Evolutionary conservation across 2,329 filamentous ascomycete genomes (phyloP), one percentile per base, ranked within the genome.

Genomic region (Huntiella decipiens): DNA sequence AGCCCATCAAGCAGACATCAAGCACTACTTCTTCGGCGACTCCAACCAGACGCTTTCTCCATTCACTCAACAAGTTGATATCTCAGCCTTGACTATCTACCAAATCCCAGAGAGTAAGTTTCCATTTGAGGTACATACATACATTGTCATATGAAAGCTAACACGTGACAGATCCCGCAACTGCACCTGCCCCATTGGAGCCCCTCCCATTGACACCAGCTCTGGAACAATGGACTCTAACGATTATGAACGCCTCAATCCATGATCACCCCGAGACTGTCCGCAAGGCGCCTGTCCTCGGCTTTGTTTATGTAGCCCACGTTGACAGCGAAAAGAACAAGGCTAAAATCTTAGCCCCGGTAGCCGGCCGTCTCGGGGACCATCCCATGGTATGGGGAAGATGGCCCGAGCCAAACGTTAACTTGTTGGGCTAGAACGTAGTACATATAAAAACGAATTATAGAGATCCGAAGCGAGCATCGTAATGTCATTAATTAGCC

Each of bases 1-100:
- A 12, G 63, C 74, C 4, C 73, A 82, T 38, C 82, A 92, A 55
- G 74, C 80, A 0, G 73, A 82, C 43, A 86, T 95, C 44, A 80
- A 82, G 53, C 80, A 87, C 54, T 98, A 98, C 61, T 98, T 98
- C 65, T 98, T 95, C 58, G 91, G 91, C 7, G 80, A 82, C 51
- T 63, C 71, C 1, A 77, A 75, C 51, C 73, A 81, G 48, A 81
- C 83, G 0, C 66, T 98, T 2, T 91, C 82, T 39, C 91, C 91
- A 0, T 82, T 87, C 54, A 92, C 85, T 5, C 84, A 93, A 55
- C 80, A 82, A 49, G 74, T 93, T 4, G 79, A 85, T 51, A 91
- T 86, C 57, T 70, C 76, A 49, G 74, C 77, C 6, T 60, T 95
- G 35, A 69, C 74, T 2, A 71, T 96, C 38, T 94, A 82, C 65